phyloP scores from a whole-genome alignment of 1,284 basidiomycete species.

The Xerocomus amazonicus region DNA sequence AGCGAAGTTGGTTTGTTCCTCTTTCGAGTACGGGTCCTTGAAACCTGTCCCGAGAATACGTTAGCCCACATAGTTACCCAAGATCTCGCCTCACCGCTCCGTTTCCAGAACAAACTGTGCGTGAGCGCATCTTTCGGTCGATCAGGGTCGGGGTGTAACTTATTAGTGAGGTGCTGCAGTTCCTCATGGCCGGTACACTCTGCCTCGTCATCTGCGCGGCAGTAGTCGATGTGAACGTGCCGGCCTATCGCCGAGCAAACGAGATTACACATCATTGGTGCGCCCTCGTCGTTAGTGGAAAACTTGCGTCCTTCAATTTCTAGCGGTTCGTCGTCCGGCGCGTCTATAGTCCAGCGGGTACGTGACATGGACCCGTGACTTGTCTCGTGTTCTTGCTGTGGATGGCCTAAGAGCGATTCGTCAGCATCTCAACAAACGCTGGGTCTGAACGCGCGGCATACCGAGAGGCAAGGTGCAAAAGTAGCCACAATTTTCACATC shows the following conservation, averaged over 20 bases:
- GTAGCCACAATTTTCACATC: conserved; percentile 55
- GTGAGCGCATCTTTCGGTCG: conserved; percentile 52
- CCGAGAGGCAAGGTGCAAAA: conserved; percentile 56
- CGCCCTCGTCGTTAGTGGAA: conserved; percentile 54
- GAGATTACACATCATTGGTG: conserved; percentile 62
- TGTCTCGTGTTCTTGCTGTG: conserved; percentile 60
- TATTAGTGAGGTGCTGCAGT: conserved; percentile 43
- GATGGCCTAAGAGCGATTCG: conserved; percentile 43
- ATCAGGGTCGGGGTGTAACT: conserved; percentile 44
- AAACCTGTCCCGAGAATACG: conserved; percentile 15
- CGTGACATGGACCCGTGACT: conserved; percentile 61
- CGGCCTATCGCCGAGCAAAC: conserved; percentile 52
- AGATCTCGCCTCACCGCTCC: conserved; percentile 39
- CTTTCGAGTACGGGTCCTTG: conserved; percentile 55
- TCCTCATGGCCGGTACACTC: conserved; percentile 42
- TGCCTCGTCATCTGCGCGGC: conserved; percentile 38
- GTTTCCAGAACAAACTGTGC: conserved; percentile 55
- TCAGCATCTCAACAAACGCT: not conserved
- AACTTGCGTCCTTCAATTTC: conserved; percentile 57
- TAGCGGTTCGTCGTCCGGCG: conserved; percentile 40
- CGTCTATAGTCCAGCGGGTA: conserved; percentile 54
- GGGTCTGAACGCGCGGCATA: conserved; percentile 19
- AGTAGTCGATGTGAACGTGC: conserved; percentile 57
- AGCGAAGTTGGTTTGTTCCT: conserved; percentile 49
- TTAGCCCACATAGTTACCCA: not conserved